Percentiles rank a stretch among this genome's conserved stretches.
phyloP scores from a whole-genome alignment of 768 basidiomycete species.

The Pleurotus platypus region DNA sequence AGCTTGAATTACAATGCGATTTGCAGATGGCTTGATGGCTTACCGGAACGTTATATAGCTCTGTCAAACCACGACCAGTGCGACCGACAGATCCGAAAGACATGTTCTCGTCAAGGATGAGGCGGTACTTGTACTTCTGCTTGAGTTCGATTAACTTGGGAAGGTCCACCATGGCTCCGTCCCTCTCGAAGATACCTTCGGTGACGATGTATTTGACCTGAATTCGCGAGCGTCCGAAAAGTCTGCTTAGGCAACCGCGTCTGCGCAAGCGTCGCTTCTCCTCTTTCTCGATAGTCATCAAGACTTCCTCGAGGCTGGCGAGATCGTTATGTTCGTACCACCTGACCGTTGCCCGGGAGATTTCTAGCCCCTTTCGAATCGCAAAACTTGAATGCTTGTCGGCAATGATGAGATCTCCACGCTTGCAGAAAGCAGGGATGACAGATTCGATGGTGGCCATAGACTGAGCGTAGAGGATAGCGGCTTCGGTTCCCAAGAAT shows the following conservation, averaged over 20 bases:
- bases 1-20: background rate
- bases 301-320: slow-evolving; percentile 83
- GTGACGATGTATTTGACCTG: slow-evolving; percentile 81
- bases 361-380: slow-evolving; percentile 94
- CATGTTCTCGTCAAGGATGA: slow-evolving; percentile 90
- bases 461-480: slow-evolving; percentile 92
- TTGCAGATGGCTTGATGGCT: slow-evolving; percentile 18
- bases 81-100: slow-evolving; percentile 93
- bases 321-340: slow-evolving; percentile 98
- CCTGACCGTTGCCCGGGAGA: slow-evolving; percentile 84
- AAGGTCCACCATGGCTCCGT: slow-evolving; percentile 88
- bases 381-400: slow-evolving; percentile 96
- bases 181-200: slow-evolving; percentile 95
- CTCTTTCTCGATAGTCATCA: slow-evolving; percentile 84
- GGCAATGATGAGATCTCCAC: slow-evolving; percentile 97
- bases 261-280: slow-evolving; percentile 90
- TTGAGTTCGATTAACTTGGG: slow-evolving; percentile 96
- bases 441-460: slow-evolving; percentile 91
- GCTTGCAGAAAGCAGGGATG: slow-evolving; percentile 96
- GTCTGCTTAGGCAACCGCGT: slow-evolving; percentile 71
- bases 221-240: background rate
- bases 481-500: slow-evolving; percentile 84
- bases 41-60: slow-evolving; percentile 91
- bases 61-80: slow-evolving; percentile 93
- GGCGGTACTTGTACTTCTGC: slow-evolving; percentile 90